phyloP scores from a whole-genome alignment of 352 stramenopile species.

The Globisporangium cylindrosporum region DNA sequence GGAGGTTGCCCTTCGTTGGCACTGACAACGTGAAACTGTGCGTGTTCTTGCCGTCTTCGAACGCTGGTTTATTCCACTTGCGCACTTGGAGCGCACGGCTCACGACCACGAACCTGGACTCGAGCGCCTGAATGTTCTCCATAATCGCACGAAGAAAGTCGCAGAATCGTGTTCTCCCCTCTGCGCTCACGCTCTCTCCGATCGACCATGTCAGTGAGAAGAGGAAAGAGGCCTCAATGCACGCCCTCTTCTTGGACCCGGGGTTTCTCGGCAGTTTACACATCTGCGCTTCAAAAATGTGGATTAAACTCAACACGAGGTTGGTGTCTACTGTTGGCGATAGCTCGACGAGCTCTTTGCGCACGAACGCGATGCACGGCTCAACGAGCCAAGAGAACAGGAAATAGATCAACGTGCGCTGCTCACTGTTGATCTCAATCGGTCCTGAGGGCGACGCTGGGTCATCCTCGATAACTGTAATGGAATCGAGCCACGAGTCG shows the following conservation, averaged over 20 bases:
- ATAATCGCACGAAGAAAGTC: constrained; percentile 81
- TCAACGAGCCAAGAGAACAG: constrained; percentile 89
- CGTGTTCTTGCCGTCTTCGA: constrained; percentile 60
- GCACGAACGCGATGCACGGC: constrained; percentile 85
- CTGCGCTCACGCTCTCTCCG: constrained; percentile 73
- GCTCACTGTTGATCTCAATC: constrained; percentile 74
- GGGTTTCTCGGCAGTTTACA: constrained; percentile 71
- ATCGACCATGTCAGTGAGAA: constrained; percentile 92
- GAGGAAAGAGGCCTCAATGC: constrained; percentile 83
- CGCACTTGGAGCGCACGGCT: constrained; percentile 78
- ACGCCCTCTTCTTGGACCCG: constrained; percentile 56
- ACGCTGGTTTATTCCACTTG: constrained; percentile 71
- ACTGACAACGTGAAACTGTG: constrained; percentile 51
- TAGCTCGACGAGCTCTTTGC: constrained; percentile 85
- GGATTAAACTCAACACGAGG: constrained; percentile 84
- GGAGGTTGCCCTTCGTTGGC: constrained; percentile 70
- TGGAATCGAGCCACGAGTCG: constrained; percentile 87
- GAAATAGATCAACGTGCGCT: constrained; percentile 67
- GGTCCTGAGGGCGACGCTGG: constrained; percentile 27
- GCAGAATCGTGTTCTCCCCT: constrained; percentile 69
- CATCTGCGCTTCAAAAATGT: constrained; percentile 81
- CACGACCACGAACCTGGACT: constrained; percentile 73
- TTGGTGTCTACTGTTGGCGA: constrained; percentile 90
- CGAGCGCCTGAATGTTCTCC: constrained; percentile 64
- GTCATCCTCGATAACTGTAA: constrained; percentile 32